Conservation (phyloP, 2,329 filamentous ascomycete genomes). For the Claviceps africana region DNA sequence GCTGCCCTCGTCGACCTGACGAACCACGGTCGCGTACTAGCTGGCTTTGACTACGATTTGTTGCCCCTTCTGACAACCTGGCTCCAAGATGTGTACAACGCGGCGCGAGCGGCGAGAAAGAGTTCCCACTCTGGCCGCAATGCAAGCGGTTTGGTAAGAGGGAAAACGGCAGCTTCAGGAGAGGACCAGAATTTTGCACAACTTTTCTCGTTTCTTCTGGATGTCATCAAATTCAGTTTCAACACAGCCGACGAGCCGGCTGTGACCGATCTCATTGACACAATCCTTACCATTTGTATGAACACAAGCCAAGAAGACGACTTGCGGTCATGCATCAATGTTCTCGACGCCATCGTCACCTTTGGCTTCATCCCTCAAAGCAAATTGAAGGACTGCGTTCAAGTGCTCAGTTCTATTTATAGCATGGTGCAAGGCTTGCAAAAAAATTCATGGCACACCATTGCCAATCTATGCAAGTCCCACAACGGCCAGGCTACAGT, state of each 20-base stretch:
- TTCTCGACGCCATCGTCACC: conserved; percentile 58
- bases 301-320: conserved; percentile 52
- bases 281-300: conserved; percentile 52
- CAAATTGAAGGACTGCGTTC: conserved; percentile 51
- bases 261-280: conserved; percentile 45
- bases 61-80: conserved; percentile 48
- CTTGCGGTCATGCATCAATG: conserved; percentile 49
- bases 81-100: conserved; percentile 42
- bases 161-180: conserved; percentile 23
- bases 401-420: conserved; percentile 59
- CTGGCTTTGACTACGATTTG: conserved; percentile 54
- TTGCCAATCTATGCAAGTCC: conserved; percentile 57
- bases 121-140: conserved; percentile 23
- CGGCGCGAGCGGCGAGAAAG: conserved; percentile 37
- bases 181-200: conserved; percentile 50
- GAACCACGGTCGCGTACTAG: conserved; percentile 44
- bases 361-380: conserved; percentile 53
- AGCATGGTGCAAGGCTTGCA: conserved; percentile 47
- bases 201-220: conserved; percentile 50
- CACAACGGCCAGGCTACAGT: conserved; percentile 60
- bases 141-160: conserved; percentile 24
- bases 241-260: conserved; percentile 51
- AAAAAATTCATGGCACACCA: conserved; percentile 53
- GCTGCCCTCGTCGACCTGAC: conserved; percentile 48
- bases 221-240: conserved; percentile 64